These are phyloP conservation scores for Nevesoporus exiguus DNA, from an alignment of 768 basidiomycete species.

Conservation along the genomic window DNA sequence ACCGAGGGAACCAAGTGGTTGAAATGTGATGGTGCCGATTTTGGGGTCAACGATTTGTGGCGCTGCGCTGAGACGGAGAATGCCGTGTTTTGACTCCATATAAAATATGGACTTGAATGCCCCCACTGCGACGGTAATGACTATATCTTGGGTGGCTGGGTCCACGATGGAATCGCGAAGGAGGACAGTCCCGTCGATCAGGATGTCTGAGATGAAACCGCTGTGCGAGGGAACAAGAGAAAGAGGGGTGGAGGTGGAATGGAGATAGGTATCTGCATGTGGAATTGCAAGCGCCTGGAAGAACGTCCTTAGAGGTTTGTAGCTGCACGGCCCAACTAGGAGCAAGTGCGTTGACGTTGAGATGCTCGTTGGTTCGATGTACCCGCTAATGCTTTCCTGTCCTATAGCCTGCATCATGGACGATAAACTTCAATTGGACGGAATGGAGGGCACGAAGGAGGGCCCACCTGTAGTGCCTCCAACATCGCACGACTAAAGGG, in stretches of 20 bases:
- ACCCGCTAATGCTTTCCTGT: neutral
- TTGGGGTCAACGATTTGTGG: neutral
- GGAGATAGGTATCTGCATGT: neutral
- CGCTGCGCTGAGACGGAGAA: constrained; percentile 1
- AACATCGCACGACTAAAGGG: neutral
- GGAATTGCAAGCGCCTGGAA: constrained; percentile 15
- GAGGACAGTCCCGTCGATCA: neutral
- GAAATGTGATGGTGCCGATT: constrained; percentile 12
- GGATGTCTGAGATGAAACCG: constrained; percentile 3
- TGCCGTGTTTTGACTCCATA: neutral
- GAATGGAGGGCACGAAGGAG: neutral
- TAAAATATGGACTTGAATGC: neutral
- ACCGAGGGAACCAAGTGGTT: neutral
- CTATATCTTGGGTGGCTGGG: constrained; percentile 3
- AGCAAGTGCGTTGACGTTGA: constrained; percentile 24
- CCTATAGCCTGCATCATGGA: neutral
- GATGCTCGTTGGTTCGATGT: neutral
- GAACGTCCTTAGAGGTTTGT: too few relatives aligned
- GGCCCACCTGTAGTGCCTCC: constrained; percentile 3
- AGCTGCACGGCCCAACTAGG: too few relatives aligned
- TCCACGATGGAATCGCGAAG: constrained; percentile 14
- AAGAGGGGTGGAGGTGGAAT: neutral
- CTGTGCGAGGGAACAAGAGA: constrained; percentile 10
- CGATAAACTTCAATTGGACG: neutral
- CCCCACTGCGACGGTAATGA: constrained; percentile 7